Evolutionary conservation across 495 filamentous ascomycete species (phyloP), one percentile per base, ranked within the genome.

Genomic region (Trichoderma virens): DNA sequence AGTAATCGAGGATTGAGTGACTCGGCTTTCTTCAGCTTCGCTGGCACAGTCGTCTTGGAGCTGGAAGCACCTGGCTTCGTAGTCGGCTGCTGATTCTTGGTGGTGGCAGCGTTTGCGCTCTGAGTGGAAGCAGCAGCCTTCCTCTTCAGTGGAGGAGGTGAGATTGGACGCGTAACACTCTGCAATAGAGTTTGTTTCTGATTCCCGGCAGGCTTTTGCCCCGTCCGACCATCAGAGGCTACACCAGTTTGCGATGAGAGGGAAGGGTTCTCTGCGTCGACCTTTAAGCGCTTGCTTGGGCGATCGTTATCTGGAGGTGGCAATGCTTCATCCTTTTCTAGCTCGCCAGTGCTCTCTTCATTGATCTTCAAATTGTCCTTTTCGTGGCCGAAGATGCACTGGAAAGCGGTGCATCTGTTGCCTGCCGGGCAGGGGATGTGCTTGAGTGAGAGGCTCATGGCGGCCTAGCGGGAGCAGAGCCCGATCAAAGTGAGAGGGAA

Each of bases 1-100:
- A 98, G 74, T 66, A 89, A 84, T n/a, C 91, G 84, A 59, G 95
- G 95, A 66, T 93, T 96, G 43, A 97, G 77, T 5, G 80, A 77
- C 79, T 85, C 82, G 23, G 70, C 65, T 65, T 79, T 75, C 51
- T 74, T 74, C 28, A 68, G 39, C 18, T 64, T 20, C 54, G 63
- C 41, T 13, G 60, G 38, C 31, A 6, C 34, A 25, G 18, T 45
- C 31, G 63, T 60, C 32, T 62, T 38, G 11, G 61, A 39, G 35
- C 35, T 23, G 25, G 59, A 30, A 30, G 66, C 20, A 56, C 28
- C 27, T 32, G 63, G 5, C 32, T 54, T 30, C 45, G 7, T 18
- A 14, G 6, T 5, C n/a, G 13, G 41, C 34, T 45, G 41, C 20
- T 56, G 51, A 6, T 61, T 65, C 51, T 59, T 60, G 8, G 63